Base-by-base conservation (phyloP, 176 grass and related monocot genomes). In the Triticum monococcum region DNA sequence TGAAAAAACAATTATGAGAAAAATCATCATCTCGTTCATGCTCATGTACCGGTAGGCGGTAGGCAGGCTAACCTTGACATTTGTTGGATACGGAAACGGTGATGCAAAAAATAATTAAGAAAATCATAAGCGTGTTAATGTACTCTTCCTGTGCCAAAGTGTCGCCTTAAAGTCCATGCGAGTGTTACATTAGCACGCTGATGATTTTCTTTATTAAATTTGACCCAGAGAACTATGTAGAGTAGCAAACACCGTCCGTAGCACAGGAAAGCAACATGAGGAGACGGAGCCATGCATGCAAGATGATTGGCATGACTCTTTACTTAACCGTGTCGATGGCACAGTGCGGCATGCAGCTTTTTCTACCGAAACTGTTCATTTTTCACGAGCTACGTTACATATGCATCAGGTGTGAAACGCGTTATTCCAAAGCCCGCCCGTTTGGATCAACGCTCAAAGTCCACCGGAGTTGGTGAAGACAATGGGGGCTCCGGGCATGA, bases 401-500 rank as follows among this genome's bases (percentile, higher is more conserved):
- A 24, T 5, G 45, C 50, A 2, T 24, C 24, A 4, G 72, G 13
- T 50, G 41, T 75, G 72, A 75, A 52, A 75, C 72, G 72, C 25
- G 25, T 16, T 4, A 75, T 75, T 75, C 72, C 25, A 75, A 75
- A 59, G 54, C 17, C 1, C 25, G 3, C 26, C 25, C 8, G 9
- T 59, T 70, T 38, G 32, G 35, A 70, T 33, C 66, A 57, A 57
- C 17, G 16, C 72, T 50, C 41, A 75, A 75, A 75, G 72, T 75
- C 72, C 72, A 75, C 43, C 72, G 14, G 72, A 52, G 72, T 75
- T 10, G 72, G 43, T 75, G 72, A 50, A 52, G 45, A 76, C 25
- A 8, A 31, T 54, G 50, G 50, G 9, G 50, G 28, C 28, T 30
- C 28, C 28, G 28, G 28, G 50, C 50, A 54, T 54, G 50, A 17